Conservation (phyloP, 2,329 filamentous ascomycete species). For the Fusarium bactridioides region DNA sequence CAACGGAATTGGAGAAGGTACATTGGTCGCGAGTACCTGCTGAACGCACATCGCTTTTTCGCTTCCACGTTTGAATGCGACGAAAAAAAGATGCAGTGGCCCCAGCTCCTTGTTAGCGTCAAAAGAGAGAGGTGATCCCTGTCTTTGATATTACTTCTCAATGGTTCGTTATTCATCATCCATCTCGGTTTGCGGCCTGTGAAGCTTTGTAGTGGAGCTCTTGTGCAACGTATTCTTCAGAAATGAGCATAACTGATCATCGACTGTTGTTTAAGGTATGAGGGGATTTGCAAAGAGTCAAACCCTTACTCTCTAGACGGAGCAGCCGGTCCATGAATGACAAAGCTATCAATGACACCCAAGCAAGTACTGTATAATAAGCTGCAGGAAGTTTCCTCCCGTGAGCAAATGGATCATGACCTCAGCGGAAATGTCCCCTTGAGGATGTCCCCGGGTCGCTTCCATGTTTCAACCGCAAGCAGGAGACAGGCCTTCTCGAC, state of each 20-base stretch:
- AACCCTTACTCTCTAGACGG: neutral
- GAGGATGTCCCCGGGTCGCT: slow-evolving; percentile 14
- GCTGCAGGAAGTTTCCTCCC: neutral
- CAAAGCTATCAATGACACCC: neutral
- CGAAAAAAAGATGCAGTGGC: slow-evolving; percentile 33
- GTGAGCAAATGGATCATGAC: neutral
- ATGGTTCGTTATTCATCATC: slow-evolving; percentile 16
- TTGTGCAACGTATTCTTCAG: neutral
- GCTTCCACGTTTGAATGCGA: slow-evolving; percentile 2
- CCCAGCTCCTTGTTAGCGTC: slow-evolving; percentile 27
- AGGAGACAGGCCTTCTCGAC: neutral
- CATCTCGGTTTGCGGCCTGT: slow-evolving; percentile 28
- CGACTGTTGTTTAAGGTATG: neutral
- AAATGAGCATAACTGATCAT: neutral
- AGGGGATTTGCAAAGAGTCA: neutral
- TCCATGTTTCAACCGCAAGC: slow-evolving; percentile 19
- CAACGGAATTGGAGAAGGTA: slow-evolving; percentile 17
- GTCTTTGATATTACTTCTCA: slow-evolving; percentile 6
- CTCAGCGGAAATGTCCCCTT: slow-evolving; percentile 6
- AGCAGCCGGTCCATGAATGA: neutral
- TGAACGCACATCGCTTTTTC: slow-evolving; percentile 1
- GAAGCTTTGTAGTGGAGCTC: slow-evolving; percentile 35
- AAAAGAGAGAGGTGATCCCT: slow-evolving; percentile 16
- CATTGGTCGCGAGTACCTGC: slow-evolving; percentile 20
- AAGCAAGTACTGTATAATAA: neutral